These are phyloP conservation scores for Brassica napus DNA, from an alignment of 345 rosid species.

Conservation along the genomic window Da-Ae NC_063441.1:20655001-20655500, in stretches of 20 bases:
- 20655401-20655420: slow-evolving; percentile 61
- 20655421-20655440: slow-evolving; percentile 71
- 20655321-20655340: slow-evolving; percentile 70
- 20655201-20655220: slow-evolving; percentile 73
- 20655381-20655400: slow-evolving; percentile 98
- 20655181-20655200: slow-evolving; percentile 60
- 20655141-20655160: slow-evolving; percentile 51
- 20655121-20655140: slow-evolving; percentile 52
- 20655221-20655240: slow-evolving; percentile 58
- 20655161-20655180: slow-evolving; percentile 62
- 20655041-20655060: slow-evolving; percentile 9
- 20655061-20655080: slow-evolving; percentile 33
- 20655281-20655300: slow-evolving; percentile 71
- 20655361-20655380: slow-evolving; percentile 56
- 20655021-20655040: slow-evolving; percentile 11
- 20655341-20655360: slow-evolving; percentile 49
- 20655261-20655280: slow-evolving; percentile 67
- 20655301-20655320: slow-evolving; percentile 55
- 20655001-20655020: slow-evolving; percentile 18
- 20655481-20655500: slow-evolving; percentile 62
- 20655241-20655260: slow-evolving; percentile 63
- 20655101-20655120: slow-evolving; percentile 61
- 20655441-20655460: slow-evolving; percentile 66
- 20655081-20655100: slow-evolving; percentile 54
- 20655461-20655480: slow-evolving; percentile 69